These are phyloP conservation scores for Thalassiosira exigua DNA, from an alignment of 352 stramenopile species.

Conservation along the genomic window DNA sequence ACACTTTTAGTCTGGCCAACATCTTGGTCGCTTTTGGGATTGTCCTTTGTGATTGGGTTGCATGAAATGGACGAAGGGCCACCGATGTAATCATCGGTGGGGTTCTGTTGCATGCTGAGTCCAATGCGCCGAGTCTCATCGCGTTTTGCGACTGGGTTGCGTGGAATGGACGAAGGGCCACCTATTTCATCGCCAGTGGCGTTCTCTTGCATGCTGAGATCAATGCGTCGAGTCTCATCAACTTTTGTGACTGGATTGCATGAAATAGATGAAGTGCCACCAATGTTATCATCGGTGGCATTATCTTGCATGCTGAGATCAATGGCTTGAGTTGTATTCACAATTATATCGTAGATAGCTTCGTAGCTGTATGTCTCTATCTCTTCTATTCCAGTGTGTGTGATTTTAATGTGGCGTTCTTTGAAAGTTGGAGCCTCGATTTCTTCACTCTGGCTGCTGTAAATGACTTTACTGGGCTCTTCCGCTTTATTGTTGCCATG, in stretches of 20 bases:
- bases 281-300: neutral
- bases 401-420: too few species aligned
- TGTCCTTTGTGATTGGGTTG: too few species aligned
- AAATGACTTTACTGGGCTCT: too few species aligned
- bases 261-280: conserved; percentile 6
- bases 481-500: too few species aligned
- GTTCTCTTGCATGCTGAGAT: neutral
- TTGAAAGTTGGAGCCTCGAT: too few species aligned
- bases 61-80: neutral
- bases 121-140: neutral
- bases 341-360: conserved; percentile 12
- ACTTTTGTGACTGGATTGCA: neutral
- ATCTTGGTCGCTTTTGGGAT: neutral
- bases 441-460: too few species aligned
- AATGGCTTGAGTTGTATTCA: too few species aligned
- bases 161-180: neutral
- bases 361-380: conserved; percentile 22
- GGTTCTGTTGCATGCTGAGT: neutral
- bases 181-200: neutral
- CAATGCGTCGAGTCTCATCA: neutral
- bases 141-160: too few species aligned
- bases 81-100: neutral
- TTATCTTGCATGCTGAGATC: neutral
- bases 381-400: conserved; percentile 16
- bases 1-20: neutral